These are phyloP conservation scores for Pseudohalonectria lignicola DNA, from an alignment of 2,329 filamentous ascomycete genomes.

Conservation along the genomic window DNA sequence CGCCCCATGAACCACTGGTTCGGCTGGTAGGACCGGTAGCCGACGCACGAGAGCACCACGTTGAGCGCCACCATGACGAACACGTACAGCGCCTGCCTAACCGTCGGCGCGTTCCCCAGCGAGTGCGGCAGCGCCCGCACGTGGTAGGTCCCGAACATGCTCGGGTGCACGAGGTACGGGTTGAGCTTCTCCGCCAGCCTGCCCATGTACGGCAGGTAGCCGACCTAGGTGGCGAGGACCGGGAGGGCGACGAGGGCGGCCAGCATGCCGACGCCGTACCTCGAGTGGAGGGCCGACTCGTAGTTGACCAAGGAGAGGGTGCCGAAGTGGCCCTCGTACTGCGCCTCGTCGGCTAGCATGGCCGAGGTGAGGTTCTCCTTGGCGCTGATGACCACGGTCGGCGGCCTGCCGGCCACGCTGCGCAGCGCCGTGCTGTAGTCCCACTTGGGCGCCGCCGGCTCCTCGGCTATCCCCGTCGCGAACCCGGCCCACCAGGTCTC, in stretches of 20 bases:
- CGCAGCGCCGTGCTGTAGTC: neutral
- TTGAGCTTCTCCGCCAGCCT: conserved; percentile 9
- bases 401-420: neutral
- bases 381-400: neutral
- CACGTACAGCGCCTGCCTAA: conserved; percentile 11
- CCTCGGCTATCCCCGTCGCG: neutral
- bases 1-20: conserved; percentile 15
- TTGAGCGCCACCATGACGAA: conserved; percentile 24
- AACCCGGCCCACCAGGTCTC: neutral
- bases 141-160: conserved; percentile 17
- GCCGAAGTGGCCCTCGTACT: too few relatives aligned
- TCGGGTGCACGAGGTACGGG: conserved; percentile 20
- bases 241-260: neutral
- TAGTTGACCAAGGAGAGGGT: too few relatives aligned
- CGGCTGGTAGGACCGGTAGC: conserved; percentile 15
- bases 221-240: neutral
- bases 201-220: neutral
- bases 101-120: conserved; percentile 19
- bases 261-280: neutral
- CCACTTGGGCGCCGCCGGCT: neutral
- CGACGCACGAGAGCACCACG: conserved; percentile 18
- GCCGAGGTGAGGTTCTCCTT: too few relatives aligned
- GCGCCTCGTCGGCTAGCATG: too few relatives aligned
- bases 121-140: conserved; percentile 18
- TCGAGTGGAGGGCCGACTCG: neutral